phyloP scores from a whole-genome alignment of 495 filamentous ascomycete genomes.

The Xylaria flabelliformis region DNA sequence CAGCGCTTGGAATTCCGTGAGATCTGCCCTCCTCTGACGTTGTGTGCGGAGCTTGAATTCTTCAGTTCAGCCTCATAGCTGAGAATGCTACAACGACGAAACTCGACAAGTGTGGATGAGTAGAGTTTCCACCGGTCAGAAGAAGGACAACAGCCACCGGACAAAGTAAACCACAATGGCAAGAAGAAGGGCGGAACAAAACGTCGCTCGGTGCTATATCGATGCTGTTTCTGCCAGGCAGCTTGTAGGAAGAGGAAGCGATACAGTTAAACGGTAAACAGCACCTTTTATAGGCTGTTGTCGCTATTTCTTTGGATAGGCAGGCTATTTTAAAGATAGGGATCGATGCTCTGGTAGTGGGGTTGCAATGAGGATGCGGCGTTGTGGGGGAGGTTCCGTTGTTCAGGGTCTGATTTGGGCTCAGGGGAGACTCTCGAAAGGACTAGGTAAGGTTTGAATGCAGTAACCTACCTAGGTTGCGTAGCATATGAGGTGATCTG shows the following conservation, averaged over 20 bases:
- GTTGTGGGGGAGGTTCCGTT: slow-evolving; percentile 31
- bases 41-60: background rate
- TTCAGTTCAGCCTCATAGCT: slow-evolving; percentile 19
- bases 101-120: background rate
- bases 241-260: background rate
- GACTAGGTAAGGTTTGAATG: background rate
- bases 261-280: background rate
- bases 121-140: background rate
- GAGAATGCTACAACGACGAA: background rate
- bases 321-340: background rate
- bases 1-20: background rate
- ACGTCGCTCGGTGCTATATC: background rate
- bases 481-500: background rate
- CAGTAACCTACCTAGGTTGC: background rate
- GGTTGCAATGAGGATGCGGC: slow-evolving; percentile 23
- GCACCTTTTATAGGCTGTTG: background rate
- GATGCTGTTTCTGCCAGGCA: background rate
- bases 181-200: background rate
- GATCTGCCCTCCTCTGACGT: background rate
- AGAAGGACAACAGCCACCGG: background rate
- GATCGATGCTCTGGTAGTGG: slow-evolving; percentile 13
- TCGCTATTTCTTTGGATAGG: slow-evolving; percentile 2
- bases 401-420: slow-evolving; percentile 31
- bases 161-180: background rate
- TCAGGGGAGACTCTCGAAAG: slow-evolving; percentile 15